Base-by-base conservation (phyloP, 495 filamentous ascomycete species). In the Neurospora cerealis region DNA sequence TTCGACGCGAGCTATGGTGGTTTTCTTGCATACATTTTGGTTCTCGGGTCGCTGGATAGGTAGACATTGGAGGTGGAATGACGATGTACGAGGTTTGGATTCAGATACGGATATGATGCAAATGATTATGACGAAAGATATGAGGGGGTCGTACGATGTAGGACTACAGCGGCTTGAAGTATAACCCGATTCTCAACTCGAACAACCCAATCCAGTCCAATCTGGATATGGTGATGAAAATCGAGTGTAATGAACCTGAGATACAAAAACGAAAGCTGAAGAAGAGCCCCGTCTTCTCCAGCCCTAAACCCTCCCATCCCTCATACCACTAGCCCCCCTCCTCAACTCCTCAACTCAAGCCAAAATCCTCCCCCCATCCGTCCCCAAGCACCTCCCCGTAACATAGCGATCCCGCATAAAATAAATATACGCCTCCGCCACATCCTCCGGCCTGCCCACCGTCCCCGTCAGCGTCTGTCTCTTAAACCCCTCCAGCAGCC, bases 381-480 rank as follows among this genome's bases (percentile, higher is more conserved):
- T 74, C 40, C 21, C 38, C 8, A 77, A 21, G 42, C 74, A 42
- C 36, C 21, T 40, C 28, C 74, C 76, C 1, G 72, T 76, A 0
- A 69, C 38, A 17, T 71, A 74, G 13, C 36, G 36, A 42, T 92
- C 89, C 77, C 85, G 86, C 89, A 92, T 90, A 2, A 85, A 78
- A 77, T 87, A 91, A 60, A 91, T 62, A 82, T 92, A 92, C 24
- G 86, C 84, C 83, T 92, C 88, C 0, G 87, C 90, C 19, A 87
- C 83, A 77, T 91, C 89, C 77, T 87, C 86, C 10, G 86, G 83
- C 75, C 73, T 73, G 0, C 84, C 90, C 39, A 88, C 75, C 73
- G 79, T 76, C 17, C 85, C 84, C 3, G 84, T 86, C 38, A 87
- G 77, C 69, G 70, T 78, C 72, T 71, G 72, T 62, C 72, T 71